Percentiles rank a stretch among this genome's conserved stretches.
Evolutionary conservation across 2,329 filamentous ascomycete species (phyloP).

Genomic region (Phyllosticta citriasiana): DNA sequence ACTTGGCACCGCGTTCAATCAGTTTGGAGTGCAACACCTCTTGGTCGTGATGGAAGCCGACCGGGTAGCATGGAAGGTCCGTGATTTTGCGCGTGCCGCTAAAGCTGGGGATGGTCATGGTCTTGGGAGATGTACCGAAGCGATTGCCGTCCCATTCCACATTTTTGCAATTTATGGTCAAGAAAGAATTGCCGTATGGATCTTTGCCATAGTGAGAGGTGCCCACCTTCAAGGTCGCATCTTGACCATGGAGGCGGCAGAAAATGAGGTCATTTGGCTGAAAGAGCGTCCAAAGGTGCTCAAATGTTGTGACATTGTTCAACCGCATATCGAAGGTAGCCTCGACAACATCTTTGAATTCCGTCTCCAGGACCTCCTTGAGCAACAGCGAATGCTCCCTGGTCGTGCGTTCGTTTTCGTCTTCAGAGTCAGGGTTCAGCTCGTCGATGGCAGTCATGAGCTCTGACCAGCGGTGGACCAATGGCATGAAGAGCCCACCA

Average conservation of each 20-base stretch:
- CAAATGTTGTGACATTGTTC: slow-evolving; percentile 32
- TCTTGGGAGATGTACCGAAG: slow-evolving; percentile 21
- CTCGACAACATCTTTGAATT: slow-evolving; percentile 34
- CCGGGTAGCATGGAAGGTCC: slow-evolving; percentile 33
- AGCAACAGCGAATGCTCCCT: slow-evolving; percentile 32
- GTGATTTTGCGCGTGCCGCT: slow-evolving; percentile 34
- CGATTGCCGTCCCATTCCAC: slow-evolving; percentile 29
- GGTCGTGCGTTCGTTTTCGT: slow-evolving; percentile 20
- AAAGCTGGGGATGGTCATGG: slow-evolving; percentile 20
- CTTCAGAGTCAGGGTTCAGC: slow-evolving; percentile 10
- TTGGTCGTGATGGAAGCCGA: slow-evolving; percentile 34
- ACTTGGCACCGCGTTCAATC: slow-evolving; percentile 36
- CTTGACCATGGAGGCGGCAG: slow-evolving; percentile 27
- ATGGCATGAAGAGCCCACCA: slow-evolving; percentile 48
- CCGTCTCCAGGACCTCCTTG: slow-evolving; percentile 26
- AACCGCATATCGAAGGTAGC: slow-evolving; percentile 30
- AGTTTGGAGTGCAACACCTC: slow-evolving; percentile 30
- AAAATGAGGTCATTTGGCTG: slow-evolving; percentile 25
- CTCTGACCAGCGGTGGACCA: slow-evolving; percentile 54
- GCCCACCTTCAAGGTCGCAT: slow-evolving; percentile 21
- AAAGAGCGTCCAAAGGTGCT: slow-evolving; percentile 36
- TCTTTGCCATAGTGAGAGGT: slow-evolving; percentile 25
- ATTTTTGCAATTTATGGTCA: slow-evolving; percentile 26
- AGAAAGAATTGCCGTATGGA: slow-evolving; percentile 25
- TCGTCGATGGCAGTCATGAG: slow-evolving; percentile 13